These are phyloP conservation scores for Geotrichum reessii DNA, from an alignment of 1,139 yeast species.

Conservation along the genomic window DNA sequence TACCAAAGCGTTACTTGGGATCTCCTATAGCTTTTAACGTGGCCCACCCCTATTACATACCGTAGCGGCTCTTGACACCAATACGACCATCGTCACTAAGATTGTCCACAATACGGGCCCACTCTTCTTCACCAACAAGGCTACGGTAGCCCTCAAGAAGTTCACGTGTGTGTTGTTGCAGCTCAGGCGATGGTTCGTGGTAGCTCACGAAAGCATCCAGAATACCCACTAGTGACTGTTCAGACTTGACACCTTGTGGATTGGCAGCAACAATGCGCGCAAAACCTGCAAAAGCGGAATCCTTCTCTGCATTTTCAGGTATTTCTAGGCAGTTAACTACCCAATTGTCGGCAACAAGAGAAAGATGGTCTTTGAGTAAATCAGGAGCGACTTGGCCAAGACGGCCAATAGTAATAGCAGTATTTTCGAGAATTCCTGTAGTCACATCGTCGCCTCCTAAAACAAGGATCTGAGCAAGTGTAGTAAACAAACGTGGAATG, in stretches of 20 bases:
- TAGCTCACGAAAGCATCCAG: constrained; percentile 63
- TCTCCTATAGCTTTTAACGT: no score
- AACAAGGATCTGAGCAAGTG: constrained; percentile 52
- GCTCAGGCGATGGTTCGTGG: constrained; percentile 37
- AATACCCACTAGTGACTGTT: constrained; percentile 49
- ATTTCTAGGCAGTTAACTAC: constrained; percentile 62
- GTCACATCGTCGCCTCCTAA: constrained; percentile 50
- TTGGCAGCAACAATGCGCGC: constrained; percentile 56
- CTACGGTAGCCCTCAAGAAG: constrained; percentile 37
- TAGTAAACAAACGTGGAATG: no score
- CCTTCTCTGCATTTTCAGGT: constrained; percentile 76
- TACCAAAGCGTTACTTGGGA: no score
- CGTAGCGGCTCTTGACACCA: constrained; percentile 9
- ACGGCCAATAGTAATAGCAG: constrained; percentile 89
- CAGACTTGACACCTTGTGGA: constrained; percentile 59
- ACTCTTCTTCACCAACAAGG: constrained; percentile 29
- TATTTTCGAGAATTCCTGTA: constrained; percentile 70
- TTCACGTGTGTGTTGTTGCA: constrained; percentile 32
- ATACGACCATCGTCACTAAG: constrained; percentile 11
- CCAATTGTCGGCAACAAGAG: constrained; percentile 55
- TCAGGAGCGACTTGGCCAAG: constrained; percentile 65
- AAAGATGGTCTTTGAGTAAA: constrained; percentile 51
- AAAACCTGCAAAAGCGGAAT: constrained; percentile 73
- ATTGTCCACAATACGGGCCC: constrained; percentile 25
- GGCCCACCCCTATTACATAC: constrained; percentile 2